phyloP scores from a whole-genome alignment of 306 rosid genomes.

The Carpinus fangiana region DNA sequence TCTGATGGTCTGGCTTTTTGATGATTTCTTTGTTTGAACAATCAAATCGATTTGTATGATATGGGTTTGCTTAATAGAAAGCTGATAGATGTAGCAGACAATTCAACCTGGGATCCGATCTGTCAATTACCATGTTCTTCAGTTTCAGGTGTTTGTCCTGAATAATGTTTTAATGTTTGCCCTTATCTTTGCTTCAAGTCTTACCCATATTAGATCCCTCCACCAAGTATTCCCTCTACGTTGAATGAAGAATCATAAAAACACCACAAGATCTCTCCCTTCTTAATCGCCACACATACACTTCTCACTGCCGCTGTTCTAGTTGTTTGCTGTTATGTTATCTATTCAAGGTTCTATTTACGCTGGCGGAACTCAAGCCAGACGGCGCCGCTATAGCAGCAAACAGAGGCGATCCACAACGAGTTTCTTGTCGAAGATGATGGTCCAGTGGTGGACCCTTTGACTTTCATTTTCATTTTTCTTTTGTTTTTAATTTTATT shows the following conservation, averaged over 20 bases:
- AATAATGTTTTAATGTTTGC: constrained; percentile 10
- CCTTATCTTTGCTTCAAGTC: neutral
- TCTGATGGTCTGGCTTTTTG: constrained; percentile 1
- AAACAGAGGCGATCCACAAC: constrained; percentile 14
- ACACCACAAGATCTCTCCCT: constrained; percentile 9
- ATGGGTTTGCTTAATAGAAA: constrained; percentile 45
- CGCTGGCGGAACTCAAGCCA: neutral
- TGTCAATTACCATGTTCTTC: neutral
- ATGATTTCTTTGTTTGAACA: neutral
- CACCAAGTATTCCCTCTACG: neutral
- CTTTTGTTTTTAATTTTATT: no score
- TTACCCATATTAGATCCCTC: neutral
- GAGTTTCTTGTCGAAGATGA: constrained; percentile 58
- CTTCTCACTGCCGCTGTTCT: constrained; percentile 39
- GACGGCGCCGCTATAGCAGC: constrained; percentile 10
- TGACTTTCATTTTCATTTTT: no score
- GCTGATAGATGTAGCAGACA: fast-evolving
- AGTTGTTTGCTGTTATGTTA: constrained; percentile 31
- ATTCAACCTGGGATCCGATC: neutral
- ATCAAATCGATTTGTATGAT: neutral
- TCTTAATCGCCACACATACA: constrained; percentile 19
- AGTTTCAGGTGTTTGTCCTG: neutral
- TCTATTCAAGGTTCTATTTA: constrained; percentile 35
- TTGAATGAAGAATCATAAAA: neutral
- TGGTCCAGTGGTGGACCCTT: no score